These are phyloP conservation scores for Talaromyces sp. DNA, from an alignment of 2,329 filamentous ascomycete species.

Conservation along the genomic window DNA sequence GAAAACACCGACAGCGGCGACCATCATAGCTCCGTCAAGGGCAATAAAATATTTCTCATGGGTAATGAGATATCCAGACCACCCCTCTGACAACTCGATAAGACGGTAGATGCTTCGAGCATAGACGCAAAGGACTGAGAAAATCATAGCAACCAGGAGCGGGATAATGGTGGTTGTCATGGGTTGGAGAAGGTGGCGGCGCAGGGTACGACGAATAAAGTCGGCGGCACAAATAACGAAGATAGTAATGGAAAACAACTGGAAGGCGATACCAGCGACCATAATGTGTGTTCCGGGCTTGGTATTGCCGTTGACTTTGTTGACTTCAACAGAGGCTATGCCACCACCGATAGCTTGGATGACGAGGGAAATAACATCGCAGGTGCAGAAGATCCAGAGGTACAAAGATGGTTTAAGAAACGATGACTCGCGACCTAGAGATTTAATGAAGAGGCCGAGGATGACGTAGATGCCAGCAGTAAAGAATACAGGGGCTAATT, in stretches of 20 bases:
- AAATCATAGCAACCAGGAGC: constrained; percentile 41
- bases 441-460: constrained; percentile 51
- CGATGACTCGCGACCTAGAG: constrained; percentile 49
- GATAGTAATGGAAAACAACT: constrained; percentile 58
- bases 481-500: constrained; percentile 52
- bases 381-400: constrained; percentile 56
- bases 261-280: constrained; percentile 61
- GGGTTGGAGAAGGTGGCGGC: constrained; percentile 20
- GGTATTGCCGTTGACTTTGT: constrained; percentile 50
- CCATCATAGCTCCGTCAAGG: constrained; percentile 55
- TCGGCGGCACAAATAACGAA: constrained; percentile 54
- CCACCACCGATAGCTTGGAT: constrained; percentile 61
- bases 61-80: constrained; percentile 55
- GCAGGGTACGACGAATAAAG: constrained; percentile 48
- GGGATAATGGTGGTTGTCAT: constrained; percentile 33
- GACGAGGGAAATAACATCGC: constrained; percentile 57
- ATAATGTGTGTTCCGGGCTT: constrained; percentile 53
- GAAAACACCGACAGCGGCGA: constrained; percentile 49
- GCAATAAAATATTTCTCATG: constrained; percentile 54
- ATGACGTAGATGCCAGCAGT: constrained; percentile 56
- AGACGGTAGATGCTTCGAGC: constrained; percentile 55
- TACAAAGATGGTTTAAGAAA: constrained; percentile 49
- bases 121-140: constrained; percentile 51
- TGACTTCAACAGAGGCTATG: constrained; percentile 49
- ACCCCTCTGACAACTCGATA: constrained; percentile 54